Evolutionary conservation across 1,284 basidiomycete species (phyloP).

Genomic region (Stereum hirsutum): DNA sequence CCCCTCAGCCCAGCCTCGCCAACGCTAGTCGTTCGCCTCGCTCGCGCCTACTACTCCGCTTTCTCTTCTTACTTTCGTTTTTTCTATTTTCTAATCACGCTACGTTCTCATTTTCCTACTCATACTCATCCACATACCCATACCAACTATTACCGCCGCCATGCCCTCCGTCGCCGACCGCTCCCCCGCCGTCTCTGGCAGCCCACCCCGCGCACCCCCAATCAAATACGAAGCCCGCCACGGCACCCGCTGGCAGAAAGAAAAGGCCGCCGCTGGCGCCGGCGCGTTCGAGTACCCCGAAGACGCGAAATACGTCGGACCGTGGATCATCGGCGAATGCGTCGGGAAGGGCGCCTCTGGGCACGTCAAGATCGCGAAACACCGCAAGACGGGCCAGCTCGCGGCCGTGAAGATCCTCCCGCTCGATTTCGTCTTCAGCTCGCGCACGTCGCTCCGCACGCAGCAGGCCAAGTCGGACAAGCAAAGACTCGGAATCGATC

Average conservation of each 20-base stretch:
- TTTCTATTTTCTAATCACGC: no score
- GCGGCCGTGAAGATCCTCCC: conserved; percentile 99
- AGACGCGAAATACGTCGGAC: conserved; percentile 68
- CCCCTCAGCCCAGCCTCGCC: no score
- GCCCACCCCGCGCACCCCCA: conserved; percentile 58
- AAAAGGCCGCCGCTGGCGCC: conserved; percentile 64
- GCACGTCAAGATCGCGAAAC: conserved; percentile 92
- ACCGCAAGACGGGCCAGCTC: conserved; percentile 82
- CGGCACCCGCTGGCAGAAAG: conserved; percentile 77
- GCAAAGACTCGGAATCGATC: conserved; percentile 86
- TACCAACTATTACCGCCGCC: neutral
- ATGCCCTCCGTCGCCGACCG: neutral
- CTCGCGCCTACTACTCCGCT: no score
- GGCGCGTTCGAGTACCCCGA: conserved; percentile 65
- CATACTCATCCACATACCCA: neutral
- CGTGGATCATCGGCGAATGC: conserved; percentile 87
- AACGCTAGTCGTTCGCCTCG: no score
- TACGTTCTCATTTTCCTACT: no score
- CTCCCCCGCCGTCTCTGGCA: conserved; percentile 19
- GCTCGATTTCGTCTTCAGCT: conserved; percentile 73
- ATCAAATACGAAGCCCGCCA: conserved; percentile 57
- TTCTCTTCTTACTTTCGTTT: no score
- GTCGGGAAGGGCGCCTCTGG: conserved; percentile 94
- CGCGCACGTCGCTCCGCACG: conserved; percentile 66
- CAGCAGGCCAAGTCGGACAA: conserved; percentile 79